Base-by-base conservation (phyloP, 257 asterid species). In the Lithospermum erythrorhizon region DNA sequence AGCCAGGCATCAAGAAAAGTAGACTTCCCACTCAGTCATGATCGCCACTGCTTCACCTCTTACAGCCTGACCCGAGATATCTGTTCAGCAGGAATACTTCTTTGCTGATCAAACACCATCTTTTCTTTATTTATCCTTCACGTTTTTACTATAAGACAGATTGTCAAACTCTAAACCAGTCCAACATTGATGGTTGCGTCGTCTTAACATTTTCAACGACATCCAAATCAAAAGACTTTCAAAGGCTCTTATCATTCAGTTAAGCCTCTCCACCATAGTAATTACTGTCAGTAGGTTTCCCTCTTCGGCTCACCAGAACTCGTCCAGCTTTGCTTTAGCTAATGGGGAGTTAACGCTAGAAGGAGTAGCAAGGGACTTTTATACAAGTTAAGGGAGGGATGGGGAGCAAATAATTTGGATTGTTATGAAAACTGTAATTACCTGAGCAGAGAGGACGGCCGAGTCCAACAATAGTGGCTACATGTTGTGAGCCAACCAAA, bases 1-100 rank as follows among this genome's bases (percentile, higher is more conserved):
- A 6, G 96, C 96, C 63, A 62, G 30, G 96, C 96, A 67, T 89
- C 96, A 63, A 89, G 90, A 73, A 83, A 81, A 7, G 95, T 89
- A 0, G 96, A 89, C 57, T 89, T 89, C 2, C 96, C 96, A 65
- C 96, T 89, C 10, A 94, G 96, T 19, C 81, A 89, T 78, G 59
- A 89, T 89, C 57, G 95, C 96, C 90, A 86, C 69, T 60, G 86
- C 66, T 61, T 86, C 90, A 9, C 95, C 96, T 56, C 83, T 73
- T 74, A 82, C 63, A 1, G 95, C 95, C 69, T 86, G 95, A 6
- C 95, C 95, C 0, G 96, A 86, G 60, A 89, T 83, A 59, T 86
- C 90, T n/a, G 56, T 89, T 80, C 10, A 89, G 85, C 49, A 89
- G 90, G 30, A 79, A 80, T 55, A 80, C 83, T 58, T 89, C 95